Conservation (phyloP, 768 basidiomycete species). For the Pisolithus orientalis region DNA sequence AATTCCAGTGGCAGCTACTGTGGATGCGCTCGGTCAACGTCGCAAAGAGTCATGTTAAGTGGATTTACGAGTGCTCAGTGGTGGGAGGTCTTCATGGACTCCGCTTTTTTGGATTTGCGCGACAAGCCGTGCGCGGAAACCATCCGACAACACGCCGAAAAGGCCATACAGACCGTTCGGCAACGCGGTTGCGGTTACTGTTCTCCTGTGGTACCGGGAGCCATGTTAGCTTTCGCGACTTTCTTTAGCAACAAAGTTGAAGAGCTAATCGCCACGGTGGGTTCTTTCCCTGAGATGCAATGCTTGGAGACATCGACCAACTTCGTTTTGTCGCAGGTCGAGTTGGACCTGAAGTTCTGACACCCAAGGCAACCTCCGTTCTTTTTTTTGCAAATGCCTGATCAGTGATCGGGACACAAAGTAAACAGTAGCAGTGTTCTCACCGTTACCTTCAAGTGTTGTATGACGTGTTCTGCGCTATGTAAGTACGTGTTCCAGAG, state of each 20-base stretch:
- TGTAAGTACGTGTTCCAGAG: too few species aligned
- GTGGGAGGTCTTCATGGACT: slow-evolving; percentile 19
- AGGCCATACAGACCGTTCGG: slow-evolving; percentile 1
- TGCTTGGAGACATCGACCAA: not conserved
- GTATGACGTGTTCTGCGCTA: too few species aligned
- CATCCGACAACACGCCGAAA: not conserved
- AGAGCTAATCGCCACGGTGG: slow-evolving; percentile 5
- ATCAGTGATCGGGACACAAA: too few species aligned
- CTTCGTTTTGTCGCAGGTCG: slow-evolving; percentile 1
- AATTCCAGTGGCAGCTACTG: not conserved
- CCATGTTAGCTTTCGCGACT: slow-evolving; percentile 8
- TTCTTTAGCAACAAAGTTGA: slow-evolving; percentile 11
- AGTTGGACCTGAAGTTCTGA: slow-evolving; percentile 5
- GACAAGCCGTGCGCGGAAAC: slow-evolving; percentile 13
- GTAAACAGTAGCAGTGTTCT: too few species aligned
- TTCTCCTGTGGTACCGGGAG: slow-evolving; percentile 1
- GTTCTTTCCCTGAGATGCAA: not conserved
- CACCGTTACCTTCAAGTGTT: too few species aligned
- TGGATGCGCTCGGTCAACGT: not conserved
- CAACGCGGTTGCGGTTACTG: not conserved
- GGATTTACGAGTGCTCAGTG: not conserved
- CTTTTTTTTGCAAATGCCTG: too few species aligned
- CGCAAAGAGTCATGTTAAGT: not conserved
- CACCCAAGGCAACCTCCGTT: too few species aligned
- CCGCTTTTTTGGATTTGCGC: slow-evolving; percentile 6